Evolutionary conservation across 2,329 filamentous ascomycete species (phyloP), one percentile per base, ranked within the genome.

Genomic region (Seiridium unicorne): DNA sequence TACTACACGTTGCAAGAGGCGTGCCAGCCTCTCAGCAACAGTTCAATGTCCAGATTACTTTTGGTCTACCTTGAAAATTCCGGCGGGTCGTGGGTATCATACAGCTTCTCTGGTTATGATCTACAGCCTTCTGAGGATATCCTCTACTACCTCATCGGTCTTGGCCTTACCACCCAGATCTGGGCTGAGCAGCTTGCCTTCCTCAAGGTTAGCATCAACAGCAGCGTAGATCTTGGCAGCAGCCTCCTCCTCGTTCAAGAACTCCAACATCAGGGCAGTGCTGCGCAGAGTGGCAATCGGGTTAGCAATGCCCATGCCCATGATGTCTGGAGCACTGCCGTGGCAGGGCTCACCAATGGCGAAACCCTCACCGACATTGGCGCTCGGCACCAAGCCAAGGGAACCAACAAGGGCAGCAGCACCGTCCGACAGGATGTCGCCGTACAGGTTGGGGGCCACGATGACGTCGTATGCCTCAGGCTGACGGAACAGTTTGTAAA

Each of bases 401-500:
- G 89, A 93, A 51, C 94, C 95, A 35, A 98, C 94, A 36, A 98
- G 87, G 2, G 95, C 95, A 34, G 95, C 95, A 55, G 95, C 94
- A 66, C 93, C 94, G 76, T 99, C 95, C 2, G 93, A 97, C 44
- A 99, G 84, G 67, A 99, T 95, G 77, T 99, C 95, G 67, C 95
- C 95, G 79, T 99, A 98, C 63, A 99, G 85, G 80, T 98, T 98
- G 57, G 94, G 95, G 7, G 94, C 95, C 51, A 99, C 95, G 68
- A 99, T 96, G 66, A 98, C 94, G 75, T 99, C 95, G 86, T 98
- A 99, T 72, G 89, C 90, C 71, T 89, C 85, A 48, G 95, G 95
- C 78, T 98, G 92, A 63, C 94, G 92, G 88, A 98, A 98, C 60
- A 99, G 90, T 83, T 98, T 98, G 87, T 98, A 98, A 61, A 98